Base-by-base conservation (phyloP, 202 grass and related monocot species). In the Panicum hallii region DNA sequence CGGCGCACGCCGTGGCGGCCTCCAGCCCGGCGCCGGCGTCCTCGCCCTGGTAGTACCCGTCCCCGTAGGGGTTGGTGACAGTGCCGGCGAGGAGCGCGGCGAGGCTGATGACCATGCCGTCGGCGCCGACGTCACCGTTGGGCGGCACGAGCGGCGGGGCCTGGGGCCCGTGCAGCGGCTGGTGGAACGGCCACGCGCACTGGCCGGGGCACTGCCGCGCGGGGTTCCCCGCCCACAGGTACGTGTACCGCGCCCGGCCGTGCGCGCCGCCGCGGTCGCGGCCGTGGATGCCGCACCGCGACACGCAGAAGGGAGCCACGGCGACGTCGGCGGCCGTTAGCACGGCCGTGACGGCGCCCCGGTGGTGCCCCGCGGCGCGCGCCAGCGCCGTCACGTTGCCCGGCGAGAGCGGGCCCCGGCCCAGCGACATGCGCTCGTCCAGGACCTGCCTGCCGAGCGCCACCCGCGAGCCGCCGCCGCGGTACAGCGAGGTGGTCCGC, bases 141-240 rank as follows among this genome's bases (percentile, higher is more conserved):
- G 96, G 96, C 13, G 96, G 72, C 14, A 92, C 70, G 40, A 99
- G 78, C 10, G 93, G 93, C 22, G 83, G 77, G 11, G 55, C 32
- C 55, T 82, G 86, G 11, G 96, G 93, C 4, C 96, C 93, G 88
- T 92, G 63, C 36, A 79, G 0, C 2, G 89, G 88, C 63, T 78
- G 83, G 81, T 88, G 63, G 84, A 95, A 90, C 14, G 92, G 89
- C 92, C 92, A 90, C 20, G 89, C 89, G 78, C 89, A 92, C 79
- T 90, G 87, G 0, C 92, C 92, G 0, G 93, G 86, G 80, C 91
- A 93, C 81, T 91, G 93, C 83, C 13, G 49, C 28, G 40, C 87
- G 1, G 95, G 74, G 79, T 98, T 92, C 5, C 95, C 95, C 2
- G 68, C 91, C 96, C 96, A 99, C 57, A 99, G 71, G 88, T 92